Base-by-base conservation (phyloP, 2,329 filamentous ascomycete species). In the Alternaria dauci region DNA sequence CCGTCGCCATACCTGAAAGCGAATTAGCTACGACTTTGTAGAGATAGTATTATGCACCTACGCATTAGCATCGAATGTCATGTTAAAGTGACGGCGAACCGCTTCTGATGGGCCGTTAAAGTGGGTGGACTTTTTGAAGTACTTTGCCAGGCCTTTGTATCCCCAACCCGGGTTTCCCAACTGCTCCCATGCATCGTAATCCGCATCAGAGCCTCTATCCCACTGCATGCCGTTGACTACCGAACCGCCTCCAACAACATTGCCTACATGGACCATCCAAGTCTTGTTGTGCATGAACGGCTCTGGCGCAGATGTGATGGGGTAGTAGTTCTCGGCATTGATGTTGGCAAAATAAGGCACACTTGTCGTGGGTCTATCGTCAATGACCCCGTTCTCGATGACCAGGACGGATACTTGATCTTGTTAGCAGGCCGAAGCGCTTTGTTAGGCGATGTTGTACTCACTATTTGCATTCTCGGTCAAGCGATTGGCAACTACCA, bases 141-240 rank as follows among this genome's bases (percentile, higher is more conserved):
- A 79, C 9, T 71, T 74, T 16, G 73, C 55, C 8, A 84, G 62
- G 12, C 78, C 78, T 46, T 84, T 75, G 82, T 83, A 88, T 1
- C 81, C 80, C 87, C 87, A 89, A 0, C 85, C 86, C 1, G 71
- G 55, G 65, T 87, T 88, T 1, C 86, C 86, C 8, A 89, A 70
- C 36, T 79, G 73, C 48, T 81, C 82, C 86, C 86, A 89, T 4
- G 80, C 81, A 71, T 88, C 82, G 59, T 78, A 78, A 48, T 77
- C 75, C 8, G 59, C 72, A 25, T 66, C 63, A 9, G 66, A 62
- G 20, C 70, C 76, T 8, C 76, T 63, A 43, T 74, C 73, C 55
- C 73, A 77, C 26, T 71, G 64, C 72, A 79, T 73, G 2, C 73
- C 73, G 62, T 79, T 79, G 50, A 77, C 65, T 1, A 70, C 67